Base-by-base conservation (phyloP, 108 stramenopile genomes). In the Conticribra guillardii region DNA sequence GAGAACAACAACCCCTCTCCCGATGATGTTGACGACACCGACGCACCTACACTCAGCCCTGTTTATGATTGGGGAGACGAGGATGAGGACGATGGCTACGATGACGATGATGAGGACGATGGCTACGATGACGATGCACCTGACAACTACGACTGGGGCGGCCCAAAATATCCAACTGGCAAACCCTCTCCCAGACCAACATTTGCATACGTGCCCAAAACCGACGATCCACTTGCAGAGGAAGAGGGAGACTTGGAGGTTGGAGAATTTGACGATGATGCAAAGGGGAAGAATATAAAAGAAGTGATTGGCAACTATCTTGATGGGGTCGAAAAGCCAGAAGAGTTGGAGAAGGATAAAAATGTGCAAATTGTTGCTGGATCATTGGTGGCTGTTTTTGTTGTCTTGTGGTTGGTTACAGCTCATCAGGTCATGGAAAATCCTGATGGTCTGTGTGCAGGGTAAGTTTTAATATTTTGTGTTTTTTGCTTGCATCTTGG, bases 371-470 rank as follows among this genome's bases (percentile, higher is more conserved):
- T 79, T 0, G 70, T 67, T 24, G 69, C 70, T n/a, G 54, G 64
- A n/a, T 54, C 57, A 5, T 65, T 79, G 51, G 54, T 65, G 0
- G 59, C 65, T 0, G 21, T 67, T 21, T 71, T 79, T 53, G 4
- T 79, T n/a, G 65, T 71, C 2, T 19, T 60, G 2, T 21, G 54
- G 53, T 49, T 79, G 27, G 4, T 71, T 15, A 71, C 77, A 0
- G 77, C 70, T 37, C 65, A 67, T 27, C 58, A 69, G 46, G 64
- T 65, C 0, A 79, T 79, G 77, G 64, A 79, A n/a, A 54, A 79
- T 54, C 77, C 77, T 7, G 77, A 79, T 62, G 77, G 77, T 19
- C 45, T 79, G 45, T 79, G 77, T 23, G 77, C 77, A 1, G 64
- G 73, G 44, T 74, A 34, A 69, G 68, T 59, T 41, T n/a, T n/a